Evolutionary conservation across 1,284 basidiomycete genomes (phyloP), one percentile per base, ranked within the genome.

Genomic region (Malassezia furfur): DNA sequence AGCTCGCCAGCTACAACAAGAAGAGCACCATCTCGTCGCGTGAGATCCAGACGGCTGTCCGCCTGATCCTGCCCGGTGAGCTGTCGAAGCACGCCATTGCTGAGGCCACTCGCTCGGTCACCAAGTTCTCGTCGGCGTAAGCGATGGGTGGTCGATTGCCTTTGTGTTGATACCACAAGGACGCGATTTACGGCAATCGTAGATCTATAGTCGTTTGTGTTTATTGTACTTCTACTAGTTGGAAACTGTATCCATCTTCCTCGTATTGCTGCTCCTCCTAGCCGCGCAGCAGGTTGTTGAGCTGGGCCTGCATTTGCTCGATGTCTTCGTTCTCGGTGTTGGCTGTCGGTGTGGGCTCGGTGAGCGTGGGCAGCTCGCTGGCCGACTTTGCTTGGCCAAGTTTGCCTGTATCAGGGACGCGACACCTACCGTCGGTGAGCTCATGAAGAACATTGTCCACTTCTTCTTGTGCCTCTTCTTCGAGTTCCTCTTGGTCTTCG

Each of bases 401-500:
- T 40, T 68, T 66, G 37, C 60, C 58, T 62, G 60, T 7, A 40
- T 36, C 10, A 41, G 36, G 4, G 32, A 3, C 4, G 12, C 3
- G 5, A 14, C 9, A 80, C 78, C 96, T 96, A 61, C 93, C 94
- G 67, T 96, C 86, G 6, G 94, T 99, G 57, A 99, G 80, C 60
- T 96, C 89, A 67, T 86, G 96, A 37, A 99, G 76, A 3, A 99
- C 88, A 75, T 93, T 96, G 75, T 98, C 93, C 11, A 99, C 89
- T 72, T 98, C 94, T 19, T 83, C 88, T 68, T 96, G 89, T 0
- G 94, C 94, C 76, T 98, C 94, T 65, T 93, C 91, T 68, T 94
- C 90, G 47, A 98, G 76, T 65, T 91, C 91, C 60, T 93, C 90
- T 50, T 94, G 91, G 59, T 94, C 91, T 52, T 76, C 74, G 39